phyloP scores from a whole-genome alignment of 2,329 filamentous ascomycete species.

The Esteya vermicola region DNA sequence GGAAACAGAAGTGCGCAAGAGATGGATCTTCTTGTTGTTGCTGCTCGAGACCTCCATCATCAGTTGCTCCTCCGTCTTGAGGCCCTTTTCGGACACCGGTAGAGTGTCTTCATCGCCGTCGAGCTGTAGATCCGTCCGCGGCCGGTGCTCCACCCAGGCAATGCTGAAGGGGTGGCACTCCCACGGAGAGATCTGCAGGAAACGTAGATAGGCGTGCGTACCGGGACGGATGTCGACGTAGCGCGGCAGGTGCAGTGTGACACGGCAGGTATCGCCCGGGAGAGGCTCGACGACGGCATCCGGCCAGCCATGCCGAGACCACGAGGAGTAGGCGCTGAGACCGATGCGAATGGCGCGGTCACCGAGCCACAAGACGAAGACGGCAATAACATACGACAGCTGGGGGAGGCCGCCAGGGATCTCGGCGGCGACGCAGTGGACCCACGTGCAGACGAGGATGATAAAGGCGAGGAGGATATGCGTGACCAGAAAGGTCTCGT shows the following conservation, averaged over 20 bases:
- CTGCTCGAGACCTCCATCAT: conserved; percentile 4
- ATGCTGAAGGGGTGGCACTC: conserved; percentile 69
- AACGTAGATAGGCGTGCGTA: conserved; percentile 62
- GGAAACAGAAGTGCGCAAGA: conserved; percentile 46
- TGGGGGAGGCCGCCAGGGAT: conserved; percentile 55
- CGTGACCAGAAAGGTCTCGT: conserved; percentile 84
- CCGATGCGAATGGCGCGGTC: conserved; percentile 49
- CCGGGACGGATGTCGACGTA: conserved; percentile 54
- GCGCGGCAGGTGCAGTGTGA: conserved; percentile 55
- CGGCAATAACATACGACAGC: conserved; percentile 57
- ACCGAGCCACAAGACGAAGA: conserved; percentile 61
- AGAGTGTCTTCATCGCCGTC: conserved; percentile 9
- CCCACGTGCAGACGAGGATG: conserved; percentile 56
- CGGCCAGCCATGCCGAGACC: conserved; percentile 42
- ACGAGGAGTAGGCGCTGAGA: conserved; percentile 53
- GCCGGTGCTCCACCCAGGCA: conserved; percentile 52
- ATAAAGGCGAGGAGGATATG: conserved; percentile 66
- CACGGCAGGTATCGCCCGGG: conserved; percentile 54
- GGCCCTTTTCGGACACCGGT: conserved; percentile 24
- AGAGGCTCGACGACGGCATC: conserved; percentile 53
- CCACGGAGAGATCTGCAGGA: conserved; percentile 51
- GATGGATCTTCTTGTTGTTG: conserved; percentile 17
- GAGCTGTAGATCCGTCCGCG: conserved; percentile 17
- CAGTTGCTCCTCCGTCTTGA: conserved; percentile 5
- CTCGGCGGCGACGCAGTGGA: conserved; percentile 58